Percentiles rank a stretch among this genome's conserved stretches.
phyloP scores from a whole-genome alignment of 306 rosid genomes.

The Purshia tridentata region DNA sequence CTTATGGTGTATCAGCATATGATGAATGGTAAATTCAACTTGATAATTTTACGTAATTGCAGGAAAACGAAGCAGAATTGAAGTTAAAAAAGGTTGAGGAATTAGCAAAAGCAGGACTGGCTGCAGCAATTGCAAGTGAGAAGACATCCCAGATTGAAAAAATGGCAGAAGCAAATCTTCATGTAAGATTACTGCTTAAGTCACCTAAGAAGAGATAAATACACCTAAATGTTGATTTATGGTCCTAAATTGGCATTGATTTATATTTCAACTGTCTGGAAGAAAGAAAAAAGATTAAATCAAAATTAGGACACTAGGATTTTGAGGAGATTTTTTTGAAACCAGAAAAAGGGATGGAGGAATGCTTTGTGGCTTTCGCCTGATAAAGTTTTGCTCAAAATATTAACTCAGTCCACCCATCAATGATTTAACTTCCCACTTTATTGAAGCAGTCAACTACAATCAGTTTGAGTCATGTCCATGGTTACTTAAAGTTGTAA shows the following conservation, averaged over 20 bases:
- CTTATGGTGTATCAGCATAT: constrained; percentile 16
- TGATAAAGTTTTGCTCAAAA: neutral
- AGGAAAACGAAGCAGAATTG: constrained; percentile 68
- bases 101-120: constrained; percentile 74
- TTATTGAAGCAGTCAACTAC: neutral
- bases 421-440: neutral
- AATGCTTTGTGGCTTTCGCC: neutral
- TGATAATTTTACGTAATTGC: constrained; percentile 34
- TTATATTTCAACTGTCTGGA: constrained; percentile 17
- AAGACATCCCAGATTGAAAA: constrained; percentile 86
- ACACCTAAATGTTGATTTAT: constrained; percentile 18
- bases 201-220: constrained; percentile 24
- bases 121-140: constrained; percentile 81
- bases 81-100: constrained; percentile 56
- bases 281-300: constrained; percentile 9
- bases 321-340: constrained; percentile 11
- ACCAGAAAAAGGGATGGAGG: neutral
- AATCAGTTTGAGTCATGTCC: neutral
- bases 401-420: constrained; percentile 5
- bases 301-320: constrained; percentile 16
- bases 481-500: neutral
- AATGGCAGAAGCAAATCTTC: constrained; percentile 85
- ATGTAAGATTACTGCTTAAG: constrained; percentile 56
- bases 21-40: constrained; percentile 30
- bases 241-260: neutral